These are phyloP conservation scores for Sherardia arvensis DNA, from an alignment of 257 asterid genomes.

Conservation along the genomic window DNA sequence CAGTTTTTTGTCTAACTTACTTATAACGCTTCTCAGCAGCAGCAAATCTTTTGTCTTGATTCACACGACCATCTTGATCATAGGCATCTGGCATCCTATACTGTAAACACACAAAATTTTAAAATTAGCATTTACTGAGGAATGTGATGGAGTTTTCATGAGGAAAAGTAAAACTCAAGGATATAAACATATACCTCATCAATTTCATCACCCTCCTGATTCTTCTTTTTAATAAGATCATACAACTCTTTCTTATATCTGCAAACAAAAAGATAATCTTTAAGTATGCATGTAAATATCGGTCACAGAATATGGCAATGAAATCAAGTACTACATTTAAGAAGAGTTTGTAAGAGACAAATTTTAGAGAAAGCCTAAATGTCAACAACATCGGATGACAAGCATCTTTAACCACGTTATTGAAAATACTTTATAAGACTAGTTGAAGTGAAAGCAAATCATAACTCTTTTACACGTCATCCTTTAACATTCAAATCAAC, in stretches of 20 bases:
- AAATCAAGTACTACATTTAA: neutral
- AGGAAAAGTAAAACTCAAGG: neutral
- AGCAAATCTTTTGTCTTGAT: conserved; percentile 50
- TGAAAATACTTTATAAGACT: neutral
- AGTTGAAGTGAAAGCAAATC: neutral
- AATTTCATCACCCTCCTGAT: conserved; percentile 46
- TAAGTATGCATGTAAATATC: neutral
- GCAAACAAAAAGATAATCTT: conserved; percentile 23
- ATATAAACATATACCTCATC: conserved; percentile 45
- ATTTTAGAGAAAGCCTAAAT: neutral
- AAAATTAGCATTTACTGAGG: neutral
- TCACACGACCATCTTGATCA: conserved; percentile 42
- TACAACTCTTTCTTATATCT: conserved; percentile 75
- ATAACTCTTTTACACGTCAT: neutral
- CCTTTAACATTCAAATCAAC: neutral
- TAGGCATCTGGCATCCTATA: conserved; percentile 75
- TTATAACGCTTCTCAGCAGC: conserved; percentile 40
- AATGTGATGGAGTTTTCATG: neutral
- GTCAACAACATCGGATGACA: neutral
- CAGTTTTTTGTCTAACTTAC: conserved; percentile 11
- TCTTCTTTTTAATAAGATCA: conserved; percentile 72
- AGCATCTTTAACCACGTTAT: neutral
- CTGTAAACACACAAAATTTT: conserved; percentile 34
- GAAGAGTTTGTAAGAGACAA: neutral
- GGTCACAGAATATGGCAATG: neutral